A percentile compares a stretch with the other conserved stretches of the same genome.
These are phyloP conservation scores for Kregervanrija pseudodelftensis DNA, from an alignment of 805 yeast genomes.

Conservation along the genomic window DNA sequence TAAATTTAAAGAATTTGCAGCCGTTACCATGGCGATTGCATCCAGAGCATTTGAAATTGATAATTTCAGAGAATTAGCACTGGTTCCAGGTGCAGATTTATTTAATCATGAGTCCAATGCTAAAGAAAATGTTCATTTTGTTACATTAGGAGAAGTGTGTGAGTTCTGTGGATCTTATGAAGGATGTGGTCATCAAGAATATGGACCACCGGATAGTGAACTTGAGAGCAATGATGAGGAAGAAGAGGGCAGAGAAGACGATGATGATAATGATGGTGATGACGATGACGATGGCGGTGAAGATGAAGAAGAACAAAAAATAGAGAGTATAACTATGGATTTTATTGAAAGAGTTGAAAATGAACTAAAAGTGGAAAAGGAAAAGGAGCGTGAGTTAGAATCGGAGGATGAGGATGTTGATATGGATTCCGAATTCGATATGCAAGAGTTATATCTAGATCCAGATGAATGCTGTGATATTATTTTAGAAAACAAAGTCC, in stretches of 20 bases:
- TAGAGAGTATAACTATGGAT: slow-evolving; percentile 25
- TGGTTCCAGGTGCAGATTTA: slow-evolving; percentile 89
- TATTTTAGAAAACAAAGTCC: slow-evolving; percentile 37
- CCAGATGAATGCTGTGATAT: slow-evolving; percentile 69
- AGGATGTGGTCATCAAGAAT: slow-evolving; percentile 26
- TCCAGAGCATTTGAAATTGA: slow-evolving; percentile 82
- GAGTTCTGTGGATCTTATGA: slow-evolving; percentile 26
- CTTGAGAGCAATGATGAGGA: slow-evolving; percentile 25
- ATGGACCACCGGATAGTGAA: slow-evolving; percentile 25
- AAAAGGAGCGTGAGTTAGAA: slow-evolving; percentile 15
- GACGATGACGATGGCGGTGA: slow-evolving; percentile 16
- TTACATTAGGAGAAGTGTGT: slow-evolving; percentile 35
- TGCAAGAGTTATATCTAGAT: slow-evolving; percentile 28
- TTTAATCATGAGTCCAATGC: slow-evolving; percentile 62
- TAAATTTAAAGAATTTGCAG: slow-evolving; percentile 44
- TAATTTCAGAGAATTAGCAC: slow-evolving; percentile 59
- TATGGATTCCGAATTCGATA: slow-evolving; percentile 15
- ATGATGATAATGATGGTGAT: slow-evolving; percentile 22
- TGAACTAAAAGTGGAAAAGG: slow-evolving; percentile 19
- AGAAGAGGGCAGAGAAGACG: slow-evolving; percentile 18
- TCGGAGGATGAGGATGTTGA: slow-evolving; percentile 17
- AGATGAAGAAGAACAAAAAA: slow-evolving; percentile 16
- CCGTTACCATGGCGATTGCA: slow-evolving; percentile 53
- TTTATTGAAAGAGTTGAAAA: slow-evolving; percentile 26
- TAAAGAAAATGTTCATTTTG: slow-evolving; percentile 62